Base-by-base conservation (phyloP, 2,329 filamentous ascomycete species). In the Pestalotiopsis sp. region DNA sequence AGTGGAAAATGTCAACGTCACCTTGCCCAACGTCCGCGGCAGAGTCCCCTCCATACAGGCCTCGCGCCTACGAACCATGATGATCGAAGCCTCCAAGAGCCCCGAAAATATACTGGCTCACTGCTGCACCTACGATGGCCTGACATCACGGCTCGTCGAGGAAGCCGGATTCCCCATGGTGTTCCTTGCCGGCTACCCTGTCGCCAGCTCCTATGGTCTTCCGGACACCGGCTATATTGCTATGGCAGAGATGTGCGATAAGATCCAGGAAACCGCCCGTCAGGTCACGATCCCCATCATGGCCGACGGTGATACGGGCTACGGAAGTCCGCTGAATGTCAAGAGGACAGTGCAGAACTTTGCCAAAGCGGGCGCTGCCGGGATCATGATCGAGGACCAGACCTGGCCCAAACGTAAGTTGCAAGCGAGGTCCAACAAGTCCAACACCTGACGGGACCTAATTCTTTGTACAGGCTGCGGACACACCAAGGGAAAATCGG, bases 321-420 rank as follows among this genome's bases (percentile, higher is more conserved):
- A 85, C 66, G 83, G 83, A 4, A 79, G 81, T 56, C 81, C 83
- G 3, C 82, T 84, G 81, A 85, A 84, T 62, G 83, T 85, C 1
- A 78, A 78, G 52, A 71, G 83, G 17, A 84, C 83, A 0, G 83
- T 85, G 3, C 78, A 84, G 70, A 77, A 76, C 6, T 85, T 81
- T 71, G 82, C 83, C 0, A 70, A 74, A 4, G 82, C 82, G 1
- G 82, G 79, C 17, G 79, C 79, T 17, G 79, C 79, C 3, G 79
- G 79, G 0, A 82, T 59, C 20, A 59, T 59, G 57, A 59, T 59
- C 4, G 57, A 59, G 57, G 57, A 59, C 23, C 57, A 59, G 7
- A 59, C 25, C 9, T 59, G 57, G 57, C 57, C 57, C 7, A 59
- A 59, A 31, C 25, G 57, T 14, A 59, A 58, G 56, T 58, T 11